Evolutionary conservation across 2,329 filamentous ascomycete species (phyloP).

Genomic region (Zopfia rhizophila): DNA sequence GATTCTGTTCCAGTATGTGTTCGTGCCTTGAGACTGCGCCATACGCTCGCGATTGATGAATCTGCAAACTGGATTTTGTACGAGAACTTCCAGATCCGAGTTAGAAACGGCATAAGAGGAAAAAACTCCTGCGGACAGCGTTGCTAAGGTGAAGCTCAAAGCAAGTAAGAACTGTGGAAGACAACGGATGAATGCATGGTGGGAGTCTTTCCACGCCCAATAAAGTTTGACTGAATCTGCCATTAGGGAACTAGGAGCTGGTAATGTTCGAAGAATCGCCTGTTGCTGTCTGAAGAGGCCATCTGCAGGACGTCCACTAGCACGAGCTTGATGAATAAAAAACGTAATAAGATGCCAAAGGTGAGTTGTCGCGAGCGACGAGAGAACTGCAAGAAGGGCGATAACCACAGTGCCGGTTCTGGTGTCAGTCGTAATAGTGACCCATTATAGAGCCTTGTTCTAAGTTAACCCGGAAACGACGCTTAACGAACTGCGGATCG

Average conservation of each 20-base stretch:
- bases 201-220: constrained; percentile 27
- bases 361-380: constrained; percentile 18
- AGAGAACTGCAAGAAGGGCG: constrained; percentile 29
- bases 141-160: constrained; percentile 13
- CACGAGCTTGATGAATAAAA: constrained; percentile 25
- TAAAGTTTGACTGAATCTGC: constrained; percentile 29
- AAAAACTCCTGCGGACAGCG: constrained; percentile 8
- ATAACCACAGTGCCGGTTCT: constrained; percentile 30
- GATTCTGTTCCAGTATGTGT: too few relatives aligned
- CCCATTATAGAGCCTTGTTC: constrained; percentile 27
- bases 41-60: constrained; percentile 1
- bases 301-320: constrained; percentile 20
- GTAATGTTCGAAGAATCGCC: constrained; percentile 29
- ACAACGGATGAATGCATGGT: constrained; percentile 17
- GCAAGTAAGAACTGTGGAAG: constrained; percentile 12
- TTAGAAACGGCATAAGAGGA: constrained; percentile 13
- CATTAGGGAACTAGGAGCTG: constrained; percentile 26
- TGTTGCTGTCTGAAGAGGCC: constrained; percentile 31
- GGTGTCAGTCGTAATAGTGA: constrained; percentile 31
- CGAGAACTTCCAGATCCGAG: constrained; percentile 10
- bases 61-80: constrained; percentile 3
- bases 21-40: too few relatives aligned
- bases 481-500: constrained; percentile 20
- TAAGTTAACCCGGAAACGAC: constrained; percentile 17
- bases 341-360: constrained; percentile 34